Evolutionary conservation across 2,329 filamentous ascomycete genomes (phyloP).

Genomic region (Aspergillus ustus): DNA sequence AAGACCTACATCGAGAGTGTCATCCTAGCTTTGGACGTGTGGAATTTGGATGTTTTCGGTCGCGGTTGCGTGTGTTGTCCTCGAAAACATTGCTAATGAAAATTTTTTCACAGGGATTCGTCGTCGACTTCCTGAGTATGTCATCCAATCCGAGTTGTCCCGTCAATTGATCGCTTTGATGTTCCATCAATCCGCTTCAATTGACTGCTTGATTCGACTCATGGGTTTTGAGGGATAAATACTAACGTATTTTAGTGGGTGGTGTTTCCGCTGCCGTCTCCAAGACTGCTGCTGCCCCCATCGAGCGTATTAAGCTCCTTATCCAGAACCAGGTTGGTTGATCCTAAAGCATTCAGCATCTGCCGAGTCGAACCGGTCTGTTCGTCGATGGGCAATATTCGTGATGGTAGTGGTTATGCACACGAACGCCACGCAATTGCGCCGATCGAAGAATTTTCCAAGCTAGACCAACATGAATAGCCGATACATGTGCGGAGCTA

Average conservation of each 20-base stretch:
- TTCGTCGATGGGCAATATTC: background rate
- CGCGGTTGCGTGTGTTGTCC: conserved; percentile 1
- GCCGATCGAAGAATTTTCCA: conserved; percentile 16
- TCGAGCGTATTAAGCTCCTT: conserved; percentile 99
- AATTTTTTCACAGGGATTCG: conserved; percentile 70
- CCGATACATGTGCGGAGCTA: background rate
- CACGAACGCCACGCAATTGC: background rate
- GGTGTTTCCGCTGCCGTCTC: conserved; percentile 99
- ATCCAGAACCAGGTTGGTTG: conserved; percentile 98
- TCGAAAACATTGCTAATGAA: conserved; percentile 33
- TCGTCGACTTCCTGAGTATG: conserved; percentile 99
- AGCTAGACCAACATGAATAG: background rate
- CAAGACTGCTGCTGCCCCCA: conserved; percentile 99
- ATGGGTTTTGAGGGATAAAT: conserved; percentile 5
- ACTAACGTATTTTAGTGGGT: conserved; percentile 77
- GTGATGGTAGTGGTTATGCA: background rate
- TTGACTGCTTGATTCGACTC: background rate
- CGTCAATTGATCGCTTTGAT: conserved; percentile 12
- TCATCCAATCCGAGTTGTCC: conserved; percentile 40
- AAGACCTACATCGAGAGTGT: background rate
- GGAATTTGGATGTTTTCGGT: conserved; percentile 8
- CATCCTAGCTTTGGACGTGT: background rate
- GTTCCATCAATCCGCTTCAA: conserved; percentile 16
- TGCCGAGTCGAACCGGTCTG: background rate
- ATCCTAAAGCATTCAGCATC: background rate